These are phyloP conservation scores for Talaromyces stipitatus DNA, from an alignment of 495 filamentous ascomycete genomes.

Conservation along the genomic window DNA sequence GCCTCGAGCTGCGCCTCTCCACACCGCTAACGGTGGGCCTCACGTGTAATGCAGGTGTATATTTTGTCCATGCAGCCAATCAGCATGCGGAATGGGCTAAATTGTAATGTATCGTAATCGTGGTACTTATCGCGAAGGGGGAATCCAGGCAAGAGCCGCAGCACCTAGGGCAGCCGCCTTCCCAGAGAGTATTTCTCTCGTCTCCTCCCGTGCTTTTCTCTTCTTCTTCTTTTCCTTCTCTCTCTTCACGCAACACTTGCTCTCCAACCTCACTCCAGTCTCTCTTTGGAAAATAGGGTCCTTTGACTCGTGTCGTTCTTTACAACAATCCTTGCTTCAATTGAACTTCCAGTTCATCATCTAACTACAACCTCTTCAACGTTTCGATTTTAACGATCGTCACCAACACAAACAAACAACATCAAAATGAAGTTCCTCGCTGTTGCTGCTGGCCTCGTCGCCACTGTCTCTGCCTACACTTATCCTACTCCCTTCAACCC, in stretches of 20 bases:
- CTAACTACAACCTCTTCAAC: background rate
- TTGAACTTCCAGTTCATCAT: background rate
- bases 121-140: too few species aligned
- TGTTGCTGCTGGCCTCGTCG: constrained; percentile 38
- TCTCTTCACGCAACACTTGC: constrained; percentile 14
- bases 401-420: constrained; percentile 8
- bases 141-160: background rate
- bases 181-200: background rate
- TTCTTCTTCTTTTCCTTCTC: constrained; percentile 16
- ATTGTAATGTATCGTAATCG: background rate
- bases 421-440: constrained; percentile 46
- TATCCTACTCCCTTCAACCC: constrained; percentile 36
- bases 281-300: constrained; percentile 13
- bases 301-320: constrained; percentile 18
- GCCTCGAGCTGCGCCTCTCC: background rate
- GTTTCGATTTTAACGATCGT: constrained; percentile 10
- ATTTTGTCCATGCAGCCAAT: background rate
- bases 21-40: background rate
- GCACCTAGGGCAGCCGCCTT: too few species aligned
- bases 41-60: background rate
- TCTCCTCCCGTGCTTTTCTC: constrained; percentile 10
- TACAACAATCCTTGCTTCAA: constrained; percentile 5
- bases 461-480: constrained; percentile 46
- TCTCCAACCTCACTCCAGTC: constrained; percentile 17
- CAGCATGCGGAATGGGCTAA: background rate